Percentiles rank a stretch among this genome's conserved stretches.
Conservation (phyloP, 495 filamentous ascomycete genomes). For the Bombardia bombarda region DNA sequence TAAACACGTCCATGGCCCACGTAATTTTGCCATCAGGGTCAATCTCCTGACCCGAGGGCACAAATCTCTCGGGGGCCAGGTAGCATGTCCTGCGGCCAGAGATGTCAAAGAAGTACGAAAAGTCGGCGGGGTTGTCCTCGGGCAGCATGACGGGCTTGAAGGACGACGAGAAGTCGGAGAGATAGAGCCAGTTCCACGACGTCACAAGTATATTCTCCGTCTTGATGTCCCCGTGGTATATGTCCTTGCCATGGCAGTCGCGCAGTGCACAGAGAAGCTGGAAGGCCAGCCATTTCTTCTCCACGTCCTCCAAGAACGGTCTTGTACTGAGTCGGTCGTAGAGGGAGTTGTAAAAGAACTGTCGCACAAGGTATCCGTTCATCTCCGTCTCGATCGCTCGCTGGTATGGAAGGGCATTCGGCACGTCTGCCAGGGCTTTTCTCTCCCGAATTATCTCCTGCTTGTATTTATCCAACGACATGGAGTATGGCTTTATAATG, state of each 20-base stretch:
- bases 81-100: constrained; percentile 93
- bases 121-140: constrained; percentile 94
- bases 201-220: constrained; percentile 94
- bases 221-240: constrained; percentile 98
- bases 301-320: constrained; percentile 94
- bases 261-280: constrained; percentile 88
- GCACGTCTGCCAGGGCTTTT: constrained; percentile 67
- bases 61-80: constrained; percentile 86
- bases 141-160: constrained; percentile 95
- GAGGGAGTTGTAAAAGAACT: constrained; percentile 91
- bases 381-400: constrained; percentile 82
- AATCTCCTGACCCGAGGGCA: constrained; percentile 57
- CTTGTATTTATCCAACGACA: constrained; percentile 71
- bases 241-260: constrained; percentile 82
- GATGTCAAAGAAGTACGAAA: constrained; percentile 95
- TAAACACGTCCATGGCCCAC: constrained; percentile 99
- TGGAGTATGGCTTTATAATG: constrained; percentile 80
- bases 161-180: constrained; percentile 89
- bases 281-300: constrained; percentile 98
- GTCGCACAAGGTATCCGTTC: constrained; percentile 90
- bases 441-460: constrained; percentile 71
- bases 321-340: constrained; percentile 96
- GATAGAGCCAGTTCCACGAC: constrained; percentile 99
- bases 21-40: constrained; percentile 48
- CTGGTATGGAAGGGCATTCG: constrained; percentile 88